Percentiles rank a stretch among this genome's conserved stretches.
Conservation (phyloP, 2,329 filamentous ascomycete species). For the Bipolaris sorokiniana region DNA sequence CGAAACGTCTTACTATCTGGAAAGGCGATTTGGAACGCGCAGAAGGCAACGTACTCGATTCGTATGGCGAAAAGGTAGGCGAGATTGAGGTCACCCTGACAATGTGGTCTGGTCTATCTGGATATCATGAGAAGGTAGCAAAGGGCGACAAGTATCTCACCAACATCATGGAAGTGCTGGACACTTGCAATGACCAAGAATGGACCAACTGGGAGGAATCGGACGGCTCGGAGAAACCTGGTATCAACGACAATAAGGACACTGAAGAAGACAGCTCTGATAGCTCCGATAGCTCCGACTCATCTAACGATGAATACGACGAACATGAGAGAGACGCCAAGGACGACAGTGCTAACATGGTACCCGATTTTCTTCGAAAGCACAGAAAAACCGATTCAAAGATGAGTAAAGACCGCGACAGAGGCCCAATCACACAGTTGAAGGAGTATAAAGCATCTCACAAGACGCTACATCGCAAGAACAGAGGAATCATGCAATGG, state of each 20-base stretch:
- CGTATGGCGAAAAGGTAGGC: constrained; percentile 64
- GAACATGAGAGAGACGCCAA: constrained; percentile 25
- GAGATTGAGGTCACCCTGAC: constrained; percentile 63
- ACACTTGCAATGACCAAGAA: constrained; percentile 65
- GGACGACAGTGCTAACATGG: constrained; percentile 19
- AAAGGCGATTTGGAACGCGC: constrained; percentile 67
- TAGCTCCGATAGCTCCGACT: constrained; percentile 27
- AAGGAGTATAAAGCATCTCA: constrained; percentile 57
- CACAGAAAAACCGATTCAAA: constrained; percentile 31
- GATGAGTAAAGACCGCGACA: constrained; percentile 46
- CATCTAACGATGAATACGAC: constrained; percentile 26
- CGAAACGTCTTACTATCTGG: constrained; percentile 67
- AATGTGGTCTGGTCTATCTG: constrained; percentile 67
- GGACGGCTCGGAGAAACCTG: constrained; percentile 29
- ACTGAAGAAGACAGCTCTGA: constrained; percentile 47
- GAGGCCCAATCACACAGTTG: constrained; percentile 59
- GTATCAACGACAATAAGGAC: constrained; percentile 15
- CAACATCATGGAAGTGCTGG: constrained; percentile 69
- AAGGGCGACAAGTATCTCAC: constrained; percentile 61
- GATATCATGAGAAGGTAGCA: constrained; percentile 64
- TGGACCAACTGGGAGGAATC: constrained; percentile 46
- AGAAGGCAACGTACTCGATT: constrained; percentile 53
- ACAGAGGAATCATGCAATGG: constrained; percentile 78
- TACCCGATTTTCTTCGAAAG: constrained; percentile 33
- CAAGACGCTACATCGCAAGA: constrained; percentile 54